Evolutionary conservation across 345 rosid species (phyloP).

Genomic region (Lagerstroemia speciosa): DNA sequence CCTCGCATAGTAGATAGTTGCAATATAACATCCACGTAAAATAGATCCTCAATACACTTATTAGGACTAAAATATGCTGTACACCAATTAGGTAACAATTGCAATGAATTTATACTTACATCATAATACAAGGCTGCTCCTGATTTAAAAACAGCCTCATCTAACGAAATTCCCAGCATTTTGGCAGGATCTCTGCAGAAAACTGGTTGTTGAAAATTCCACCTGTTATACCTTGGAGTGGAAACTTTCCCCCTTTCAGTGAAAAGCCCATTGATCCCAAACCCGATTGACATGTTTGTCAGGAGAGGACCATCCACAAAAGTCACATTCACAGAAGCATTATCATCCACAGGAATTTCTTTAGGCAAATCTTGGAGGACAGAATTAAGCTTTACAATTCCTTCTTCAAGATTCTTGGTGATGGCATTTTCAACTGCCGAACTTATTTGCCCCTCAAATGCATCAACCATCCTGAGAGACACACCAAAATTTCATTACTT

Average conservation of each 20-base stretch:
- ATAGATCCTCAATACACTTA: not conserved
- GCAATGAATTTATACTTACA: constrained; percentile 39
- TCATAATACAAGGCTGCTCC: constrained; percentile 79
- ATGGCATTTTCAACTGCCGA: constrained; percentile 82
- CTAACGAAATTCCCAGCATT: constrained; percentile 87
- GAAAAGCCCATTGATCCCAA: constrained; percentile 80
- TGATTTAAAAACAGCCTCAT: constrained; percentile 81
- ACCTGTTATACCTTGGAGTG: constrained; percentile 11
- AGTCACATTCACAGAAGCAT: constrained; percentile 80
- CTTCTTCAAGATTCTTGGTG: constrained; percentile 59
- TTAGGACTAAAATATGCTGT: not conserved
- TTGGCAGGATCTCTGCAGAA: constrained; percentile 50
- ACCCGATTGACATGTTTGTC: constrained; percentile 64
- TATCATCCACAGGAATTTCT: constrained; percentile 80
- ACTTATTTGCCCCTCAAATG: constrained; percentile 66
- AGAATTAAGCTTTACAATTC: constrained; percentile 65
- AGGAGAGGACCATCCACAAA: constrained; percentile 58
- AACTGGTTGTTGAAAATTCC: constrained; percentile 33
- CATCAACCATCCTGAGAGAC: constrained; percentile 68
- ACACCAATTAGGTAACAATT: not conserved
- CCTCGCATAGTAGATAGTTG: not conserved
- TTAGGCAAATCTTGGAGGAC: constrained; percentile 73
- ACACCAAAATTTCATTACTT: too few species aligned
- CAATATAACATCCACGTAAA: not conserved
- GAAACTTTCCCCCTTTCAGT: constrained; percentile 26